Evolutionary conservation across 108 stramenopile species (phyloP).

Genomic region (Stephanodiscus triporus): DNA sequence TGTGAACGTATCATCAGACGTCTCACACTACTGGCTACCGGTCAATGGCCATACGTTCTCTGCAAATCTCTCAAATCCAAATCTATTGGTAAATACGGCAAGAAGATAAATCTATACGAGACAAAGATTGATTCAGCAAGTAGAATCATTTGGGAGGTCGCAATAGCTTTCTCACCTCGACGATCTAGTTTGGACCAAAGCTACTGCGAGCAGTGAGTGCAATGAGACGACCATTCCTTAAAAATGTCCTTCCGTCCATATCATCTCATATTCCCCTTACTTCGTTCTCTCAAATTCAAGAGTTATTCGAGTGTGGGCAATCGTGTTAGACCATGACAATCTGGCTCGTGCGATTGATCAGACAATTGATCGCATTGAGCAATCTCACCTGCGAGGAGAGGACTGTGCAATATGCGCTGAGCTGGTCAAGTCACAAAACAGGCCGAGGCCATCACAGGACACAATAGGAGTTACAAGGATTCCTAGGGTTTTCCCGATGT

Average conservation of each 20-base stretch:
- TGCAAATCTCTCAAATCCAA: slow-evolving; percentile 36
- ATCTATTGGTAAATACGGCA: not conserved
- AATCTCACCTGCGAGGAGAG: slow-evolving; percentile 52
- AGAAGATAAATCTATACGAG: slow-evolving; percentile 31
- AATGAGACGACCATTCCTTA: too few species aligned
- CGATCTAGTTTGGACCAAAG: slow-evolving; percentile 25
- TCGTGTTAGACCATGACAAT: slow-evolving; percentile 57
- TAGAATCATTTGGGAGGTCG: slow-evolving; percentile 54
- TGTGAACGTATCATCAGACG: slow-evolving; percentile 49
- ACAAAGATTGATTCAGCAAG: slow-evolving; percentile 44
- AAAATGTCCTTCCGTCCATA: too few species aligned
- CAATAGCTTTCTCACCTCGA: slow-evolving; percentile 47
- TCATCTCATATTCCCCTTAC: too few species aligned
- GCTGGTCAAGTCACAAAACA: slow-evolving; percentile 17
- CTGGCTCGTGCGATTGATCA: slow-evolving; percentile 39
- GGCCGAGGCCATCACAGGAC: too few species aligned
- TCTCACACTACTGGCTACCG: slow-evolving; percentile 46
- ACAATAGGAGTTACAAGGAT: too few species aligned
- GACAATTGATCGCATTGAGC: slow-evolving; percentile 50
- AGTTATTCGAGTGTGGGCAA: slow-evolving; percentile 56
- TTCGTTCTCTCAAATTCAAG: too few species aligned
- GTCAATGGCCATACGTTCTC: slow-evolving; percentile 49
- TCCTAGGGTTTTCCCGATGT: slow-evolving; percentile 45
- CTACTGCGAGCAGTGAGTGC: slow-evolving; percentile 34
- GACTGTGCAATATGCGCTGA: slow-evolving; percentile 40